Evolutionary conservation across 257 asterid genomes (phyloP).

Genomic region (Petunia axillaris): DNA sequence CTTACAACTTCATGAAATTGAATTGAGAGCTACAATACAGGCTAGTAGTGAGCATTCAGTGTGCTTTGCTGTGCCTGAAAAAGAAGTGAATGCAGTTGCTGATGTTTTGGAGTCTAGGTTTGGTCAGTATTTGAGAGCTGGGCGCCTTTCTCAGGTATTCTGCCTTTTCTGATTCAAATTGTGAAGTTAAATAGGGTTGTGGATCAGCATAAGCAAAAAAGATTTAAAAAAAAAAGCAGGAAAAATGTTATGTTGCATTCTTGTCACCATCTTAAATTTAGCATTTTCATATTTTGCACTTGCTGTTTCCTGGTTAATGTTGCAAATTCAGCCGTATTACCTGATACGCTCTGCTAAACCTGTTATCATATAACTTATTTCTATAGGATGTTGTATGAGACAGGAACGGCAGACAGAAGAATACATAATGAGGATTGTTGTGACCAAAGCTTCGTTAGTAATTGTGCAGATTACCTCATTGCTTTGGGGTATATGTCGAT

Average conservation of each 20-base stretch:
- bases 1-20: conserved; percentile 9
- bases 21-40: conserved; percentile 46
- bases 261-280: not conserved
- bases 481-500: not conserved
- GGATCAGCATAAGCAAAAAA: not conserved
- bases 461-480: not conserved
- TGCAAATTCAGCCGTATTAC: not conserved
- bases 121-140: conserved; percentile 87
- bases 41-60: conserved; percentile 99
- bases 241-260: not conserved
- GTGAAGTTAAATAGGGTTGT: not conserved
- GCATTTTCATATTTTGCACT: not conserved
- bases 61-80: conserved; percentile 99
- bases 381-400: not conserved
- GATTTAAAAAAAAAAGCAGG: not conserved
- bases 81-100: conserved; percentile 90
- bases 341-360: not conserved
- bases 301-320: not conserved
- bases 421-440: not conserved
- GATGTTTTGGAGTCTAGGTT: conserved; percentile 81
- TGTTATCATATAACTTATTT: not conserved
- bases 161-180: not conserved
- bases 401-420: not conserved
- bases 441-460: not conserved
- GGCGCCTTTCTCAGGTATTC: conserved; percentile 95